phyloP scores from a whole-genome alignment of 345 rosid genomes.

The Bruguiera parviflora region DNA sequence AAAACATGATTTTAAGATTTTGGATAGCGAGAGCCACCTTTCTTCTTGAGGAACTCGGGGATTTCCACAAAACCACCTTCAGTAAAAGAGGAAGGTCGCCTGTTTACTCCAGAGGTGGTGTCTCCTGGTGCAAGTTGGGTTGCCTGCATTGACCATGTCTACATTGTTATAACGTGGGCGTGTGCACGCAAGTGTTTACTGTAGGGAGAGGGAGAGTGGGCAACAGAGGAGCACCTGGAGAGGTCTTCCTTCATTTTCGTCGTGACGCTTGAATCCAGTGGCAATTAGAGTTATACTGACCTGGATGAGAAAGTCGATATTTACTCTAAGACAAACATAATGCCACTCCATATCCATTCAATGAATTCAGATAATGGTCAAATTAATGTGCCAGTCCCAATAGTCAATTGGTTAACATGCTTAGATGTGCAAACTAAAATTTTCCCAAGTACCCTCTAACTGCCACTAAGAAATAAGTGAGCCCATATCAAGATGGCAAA shows the following conservation, averaged over 20 bases:
- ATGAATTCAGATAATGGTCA: neutral
- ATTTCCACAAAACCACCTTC: conserved; percentile 80
- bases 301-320: conserved; percentile 24
- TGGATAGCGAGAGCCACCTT: conserved; percentile 86
- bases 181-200: neutral
- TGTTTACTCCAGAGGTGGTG: conserved; percentile 43
- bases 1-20: conserved; percentile 42
- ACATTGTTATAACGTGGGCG: neutral
- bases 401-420: neutral
- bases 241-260: conserved; percentile 64
- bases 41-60: conserved; percentile 92
- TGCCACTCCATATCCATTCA: neutral
- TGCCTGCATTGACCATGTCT: conserved; percentile 38
- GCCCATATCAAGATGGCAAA: conserved; percentile 1
- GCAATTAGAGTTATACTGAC: conserved; percentile 93
- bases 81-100: conserved; percentile 56
- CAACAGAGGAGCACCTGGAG: conserved; percentile 48
- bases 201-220: neutral
- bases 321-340: neutral
- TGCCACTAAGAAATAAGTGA: too few relatives aligned
- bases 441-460: neutral
- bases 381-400: neutral
- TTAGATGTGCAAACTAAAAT: neutral
- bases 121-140: conserved; percentile 54
- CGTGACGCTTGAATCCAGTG: conserved; percentile 89